Conservation (phyloP, 2,329 filamentous ascomycete species). For the Sarocladium kiliense region DNA sequence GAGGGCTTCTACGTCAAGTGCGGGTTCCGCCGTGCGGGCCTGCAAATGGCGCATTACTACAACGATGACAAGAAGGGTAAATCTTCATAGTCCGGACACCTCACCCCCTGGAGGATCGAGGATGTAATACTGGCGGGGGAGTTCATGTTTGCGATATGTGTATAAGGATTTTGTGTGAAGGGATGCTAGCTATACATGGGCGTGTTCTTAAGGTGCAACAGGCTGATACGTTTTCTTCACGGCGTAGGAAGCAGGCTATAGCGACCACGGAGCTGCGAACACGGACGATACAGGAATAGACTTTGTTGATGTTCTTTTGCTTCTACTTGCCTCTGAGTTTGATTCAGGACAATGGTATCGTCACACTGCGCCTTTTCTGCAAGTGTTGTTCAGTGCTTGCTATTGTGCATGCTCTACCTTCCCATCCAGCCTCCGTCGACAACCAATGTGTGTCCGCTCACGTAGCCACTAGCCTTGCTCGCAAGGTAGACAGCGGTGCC, state of each 20-base stretch:
- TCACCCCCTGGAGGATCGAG: constrained; percentile 10
- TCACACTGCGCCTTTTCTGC: not conserved
- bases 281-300: constrained; percentile 8
- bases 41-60: constrained; percentile 98
- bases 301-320: not conserved
- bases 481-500: constrained; percentile 74
- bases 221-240: constrained; percentile 13
- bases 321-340: not conserved
- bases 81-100: constrained; percentile 18
- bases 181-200: not conserved
- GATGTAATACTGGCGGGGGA: not conserved
- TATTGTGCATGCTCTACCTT: constrained; percentile 41
- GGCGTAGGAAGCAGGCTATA: constrained; percentile 25
- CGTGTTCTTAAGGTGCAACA: not conserved
- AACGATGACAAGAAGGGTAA: constrained; percentile 49
- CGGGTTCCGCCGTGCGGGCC: constrained; percentile 83
- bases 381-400: too few relatives aligned
- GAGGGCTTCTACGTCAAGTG: constrained; percentile 99
- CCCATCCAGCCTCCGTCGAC: constrained; percentile 96
- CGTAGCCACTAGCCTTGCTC: constrained; percentile 70
- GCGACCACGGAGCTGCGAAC: constrained; percentile 4
- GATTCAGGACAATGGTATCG: not conserved
- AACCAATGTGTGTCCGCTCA: constrained; percentile 74
- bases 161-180: not conserved
- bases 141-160: constrained; percentile 4